These are phyloP conservation scores for Solanum chilense DNA, from an alignment of 257 asterid species.

Conservation along the genomic window DNA sequence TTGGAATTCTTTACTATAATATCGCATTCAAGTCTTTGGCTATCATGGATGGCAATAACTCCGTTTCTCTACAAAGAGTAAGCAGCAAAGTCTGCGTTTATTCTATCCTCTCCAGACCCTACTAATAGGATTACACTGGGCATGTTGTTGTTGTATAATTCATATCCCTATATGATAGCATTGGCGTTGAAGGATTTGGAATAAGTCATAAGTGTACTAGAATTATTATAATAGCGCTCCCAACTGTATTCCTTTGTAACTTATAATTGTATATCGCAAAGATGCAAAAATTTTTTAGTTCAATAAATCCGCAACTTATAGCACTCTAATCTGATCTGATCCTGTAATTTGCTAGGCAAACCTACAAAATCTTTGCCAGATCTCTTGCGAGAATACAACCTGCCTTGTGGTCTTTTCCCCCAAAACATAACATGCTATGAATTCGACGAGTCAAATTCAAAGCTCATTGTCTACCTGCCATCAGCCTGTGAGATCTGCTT, in stretches of 20 bases:
- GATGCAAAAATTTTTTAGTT: background rate
- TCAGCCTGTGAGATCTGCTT: conserved; percentile 66
- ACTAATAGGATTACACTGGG: background rate
- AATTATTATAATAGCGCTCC: too few relatives aligned
- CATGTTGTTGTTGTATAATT: background rate
- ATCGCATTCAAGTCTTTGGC: background rate
- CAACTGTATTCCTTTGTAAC: background rate
- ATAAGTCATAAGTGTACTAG: background rate
- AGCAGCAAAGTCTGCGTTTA: background rate
- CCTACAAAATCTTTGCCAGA: conserved; percentile 56
- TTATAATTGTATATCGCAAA: background rate
- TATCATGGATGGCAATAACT: background rate
- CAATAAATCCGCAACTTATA: background rate
- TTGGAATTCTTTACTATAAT: background rate
- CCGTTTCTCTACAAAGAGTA: background rate
- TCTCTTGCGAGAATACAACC: conserved; percentile 73
- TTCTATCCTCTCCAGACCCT: background rate
- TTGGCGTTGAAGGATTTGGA: background rate
- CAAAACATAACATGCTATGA: conserved; percentile 79
- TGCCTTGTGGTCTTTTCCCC: conserved; percentile 84
- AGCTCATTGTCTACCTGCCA: conserved; percentile 64
- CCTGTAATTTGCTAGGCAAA: conserved; percentile 42
- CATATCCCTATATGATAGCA: background rate
- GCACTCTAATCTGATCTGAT: background rate
- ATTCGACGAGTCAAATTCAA: conserved; percentile 48